These are phyloP conservation scores for Yarrowia sp. DNA, from an alignment of 805 yeast genomes.

Conservation along the genomic window DNA sequence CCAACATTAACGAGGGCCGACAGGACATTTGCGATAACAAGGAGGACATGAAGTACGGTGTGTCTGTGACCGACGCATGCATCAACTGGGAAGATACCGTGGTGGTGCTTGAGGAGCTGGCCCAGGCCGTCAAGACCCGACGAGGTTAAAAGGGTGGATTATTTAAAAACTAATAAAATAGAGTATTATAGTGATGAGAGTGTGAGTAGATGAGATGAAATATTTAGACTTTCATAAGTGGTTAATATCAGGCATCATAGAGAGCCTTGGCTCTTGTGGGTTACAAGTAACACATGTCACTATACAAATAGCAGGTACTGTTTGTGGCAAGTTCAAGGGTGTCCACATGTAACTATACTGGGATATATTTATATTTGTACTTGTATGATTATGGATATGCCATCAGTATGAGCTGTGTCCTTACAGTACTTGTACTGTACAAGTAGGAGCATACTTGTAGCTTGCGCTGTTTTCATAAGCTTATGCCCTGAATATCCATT, in stretches of 20 bases:
- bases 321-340: no score
- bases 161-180: slow-evolving; percentile 18
- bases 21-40: slow-evolving; percentile 88
- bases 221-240: background rate
- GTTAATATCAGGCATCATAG: no score
- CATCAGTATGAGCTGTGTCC: no score
- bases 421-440: no score
- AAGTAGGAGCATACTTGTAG: no score
- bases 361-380: no score
- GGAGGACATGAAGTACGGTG: slow-evolving; percentile 78
- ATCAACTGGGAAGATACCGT: slow-evolving; percentile 87
- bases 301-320: no score
- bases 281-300: background rate
- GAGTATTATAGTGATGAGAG: background rate
- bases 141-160: slow-evolving; percentile 44
- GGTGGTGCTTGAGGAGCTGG: slow-evolving; percentile 62
- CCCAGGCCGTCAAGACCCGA: slow-evolving; percentile 78
- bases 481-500: no score
- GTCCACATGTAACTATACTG: no score
- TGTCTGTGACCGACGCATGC: slow-evolving; percentile 97
- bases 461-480: no score
- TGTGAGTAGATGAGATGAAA: no score
- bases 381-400: no score
- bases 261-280: background rate
- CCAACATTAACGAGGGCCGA: slow-evolving; percentile 87